Conservation (phyloP, 2,329 filamentous ascomycete species). For the Neofusicoccum parvum region DNA sequence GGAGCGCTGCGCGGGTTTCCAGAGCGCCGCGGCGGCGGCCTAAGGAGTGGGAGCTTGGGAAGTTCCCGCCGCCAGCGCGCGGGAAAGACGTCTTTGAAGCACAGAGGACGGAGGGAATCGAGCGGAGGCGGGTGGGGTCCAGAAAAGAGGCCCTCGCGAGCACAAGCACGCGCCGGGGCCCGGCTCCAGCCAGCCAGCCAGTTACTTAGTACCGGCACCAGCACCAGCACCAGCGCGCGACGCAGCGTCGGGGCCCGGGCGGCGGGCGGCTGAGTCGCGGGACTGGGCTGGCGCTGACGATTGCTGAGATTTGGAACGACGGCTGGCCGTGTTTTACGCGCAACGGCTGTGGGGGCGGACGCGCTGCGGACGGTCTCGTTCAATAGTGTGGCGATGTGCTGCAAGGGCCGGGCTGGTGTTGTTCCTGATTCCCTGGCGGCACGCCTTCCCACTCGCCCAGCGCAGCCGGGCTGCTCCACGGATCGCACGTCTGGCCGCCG, state of each 20-base stretch:
- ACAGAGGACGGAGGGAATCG: conserved; percentile 1
- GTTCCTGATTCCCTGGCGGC: conserved; percentile 19
- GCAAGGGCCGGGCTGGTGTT: conserved; percentile 17
- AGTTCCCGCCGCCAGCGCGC: background rate
- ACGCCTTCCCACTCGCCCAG: conserved; percentile 8
- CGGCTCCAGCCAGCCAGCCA: no score
- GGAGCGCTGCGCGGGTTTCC: background rate
- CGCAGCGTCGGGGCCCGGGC: background rate
- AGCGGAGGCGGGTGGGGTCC: background rate
- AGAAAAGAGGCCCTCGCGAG: no score
- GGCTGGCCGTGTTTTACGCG: background rate
- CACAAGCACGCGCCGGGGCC: no score
- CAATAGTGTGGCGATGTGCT: conserved; percentile 16
- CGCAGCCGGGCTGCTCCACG: conserved; percentile 2
- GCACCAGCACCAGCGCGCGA: no score
- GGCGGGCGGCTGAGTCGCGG: conserved; percentile 1
- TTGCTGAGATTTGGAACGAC: background rate
- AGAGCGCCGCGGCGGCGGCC: no score
- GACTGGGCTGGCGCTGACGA: background rate
- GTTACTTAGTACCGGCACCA: no score
- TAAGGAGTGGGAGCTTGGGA: background rate
- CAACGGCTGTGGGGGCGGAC: conserved; percentile 10
- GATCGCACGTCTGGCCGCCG: conserved; percentile 10
- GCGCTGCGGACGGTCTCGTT: background rate
- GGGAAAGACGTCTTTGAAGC: background rate